phyloP scores from a whole-genome alignment of 345 rosid genomes.

The Gynandropsis gynandra region DNA sequence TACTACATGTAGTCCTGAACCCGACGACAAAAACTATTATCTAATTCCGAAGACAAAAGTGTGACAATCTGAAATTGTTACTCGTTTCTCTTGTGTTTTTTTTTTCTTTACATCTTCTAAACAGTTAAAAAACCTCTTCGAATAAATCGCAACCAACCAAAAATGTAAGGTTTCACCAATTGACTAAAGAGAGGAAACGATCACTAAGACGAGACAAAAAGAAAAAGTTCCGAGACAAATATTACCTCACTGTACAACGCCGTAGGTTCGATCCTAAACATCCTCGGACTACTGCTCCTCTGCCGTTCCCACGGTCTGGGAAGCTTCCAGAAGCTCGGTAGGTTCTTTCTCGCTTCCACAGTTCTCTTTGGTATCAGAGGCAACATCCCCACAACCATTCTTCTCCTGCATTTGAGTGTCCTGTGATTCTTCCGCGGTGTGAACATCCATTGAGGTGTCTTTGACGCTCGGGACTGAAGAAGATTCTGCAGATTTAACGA shows the following conservation, averaged over 20 bases:
- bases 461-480: conserved; percentile 11
- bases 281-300: conserved; percentile 16
- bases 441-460: conserved; percentile 7
- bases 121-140: no score
- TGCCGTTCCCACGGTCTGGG: conserved; percentile 18
- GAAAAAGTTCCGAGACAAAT: conserved; percentile 15
- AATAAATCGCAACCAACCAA: conserved; percentile 19
- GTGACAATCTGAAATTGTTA: no score
- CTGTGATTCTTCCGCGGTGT: conserved; percentile 27
- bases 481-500: conserved; percentile 15
- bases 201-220: conserved; percentile 15
- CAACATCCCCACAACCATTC: conserved; percentile 32
- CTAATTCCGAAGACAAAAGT: no score
- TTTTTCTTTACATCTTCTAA: no score
- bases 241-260: conserved; percentile 62
- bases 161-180: conserved; percentile 31
- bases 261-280: conserved; percentile 20
- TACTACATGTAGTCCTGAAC: no score
- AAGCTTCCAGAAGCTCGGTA: conserved; percentile 30
- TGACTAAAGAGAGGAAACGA: conserved; percentile 22
- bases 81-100: no score
- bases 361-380: conserved; percentile 37
- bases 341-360: conserved; percentile 16
- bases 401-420: conserved; percentile 24
- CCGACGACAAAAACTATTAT: no score